Evolutionary conservation across 352 stramenopile species (phyloP).

Genomic region (Thraustotheca clavata): DNA sequence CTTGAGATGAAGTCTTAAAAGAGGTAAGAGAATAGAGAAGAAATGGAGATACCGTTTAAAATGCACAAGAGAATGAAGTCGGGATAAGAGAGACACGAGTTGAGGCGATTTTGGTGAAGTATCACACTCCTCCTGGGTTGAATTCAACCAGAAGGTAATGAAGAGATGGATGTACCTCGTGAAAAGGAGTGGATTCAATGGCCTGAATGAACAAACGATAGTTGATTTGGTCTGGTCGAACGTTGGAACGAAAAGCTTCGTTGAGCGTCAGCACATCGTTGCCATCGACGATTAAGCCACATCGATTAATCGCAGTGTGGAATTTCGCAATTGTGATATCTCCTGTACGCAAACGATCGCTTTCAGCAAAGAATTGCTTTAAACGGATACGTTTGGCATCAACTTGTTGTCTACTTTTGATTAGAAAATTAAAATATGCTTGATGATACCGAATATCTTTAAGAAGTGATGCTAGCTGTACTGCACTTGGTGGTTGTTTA

Average conservation of each 20-base stretch:
- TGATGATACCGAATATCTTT: conserved; percentile 36
- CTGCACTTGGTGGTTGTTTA: neutral
- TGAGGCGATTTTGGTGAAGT: neutral
- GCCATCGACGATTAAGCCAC: conserved; percentile 54
- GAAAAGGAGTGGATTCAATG: conserved; percentile 29
- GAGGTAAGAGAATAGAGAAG: neutral
- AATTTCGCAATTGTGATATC: conserved; percentile 82
- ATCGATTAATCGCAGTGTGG: conserved; percentile 75
- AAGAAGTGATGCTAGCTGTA: conserved; percentile 33
- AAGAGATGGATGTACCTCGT: neutral
- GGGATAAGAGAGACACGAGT: conserved; percentile 3
- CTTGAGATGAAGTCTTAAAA: conserved; percentile 57
- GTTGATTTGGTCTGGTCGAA: conserved; percentile 65
- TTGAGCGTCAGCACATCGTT: conserved; percentile 57
- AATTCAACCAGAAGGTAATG: neutral
- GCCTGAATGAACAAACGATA: conserved; percentile 62
- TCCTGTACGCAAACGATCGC: conserved; percentile 66
- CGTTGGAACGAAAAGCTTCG: conserved; percentile 44
- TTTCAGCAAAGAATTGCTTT: conserved; percentile 76
- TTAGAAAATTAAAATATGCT: neutral
- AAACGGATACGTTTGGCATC: conserved; percentile 57
- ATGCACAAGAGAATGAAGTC: conserved; percentile 4
- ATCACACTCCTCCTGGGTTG: neutral
- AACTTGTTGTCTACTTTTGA: conserved; percentile 33
- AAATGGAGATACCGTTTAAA: neutral